Conservation (phyloP, 2,329 filamentous ascomycete genomes). For the Fusarium torulosum region DNA sequence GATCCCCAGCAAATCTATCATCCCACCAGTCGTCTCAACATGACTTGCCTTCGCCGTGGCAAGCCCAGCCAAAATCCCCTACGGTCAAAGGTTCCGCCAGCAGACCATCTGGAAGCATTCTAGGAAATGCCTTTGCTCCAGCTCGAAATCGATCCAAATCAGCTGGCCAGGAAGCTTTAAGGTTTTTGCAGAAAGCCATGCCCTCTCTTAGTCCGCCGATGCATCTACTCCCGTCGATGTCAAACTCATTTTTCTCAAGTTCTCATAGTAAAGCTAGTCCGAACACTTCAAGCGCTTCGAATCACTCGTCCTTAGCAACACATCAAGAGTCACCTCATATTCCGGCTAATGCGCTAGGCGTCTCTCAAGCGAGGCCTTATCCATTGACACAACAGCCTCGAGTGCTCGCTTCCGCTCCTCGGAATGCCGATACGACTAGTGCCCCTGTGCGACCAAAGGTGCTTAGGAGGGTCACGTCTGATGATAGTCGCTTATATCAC, state of each 20-base stretch:
- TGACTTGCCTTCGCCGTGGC: constrained; percentile 50
- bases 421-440: constrained; percentile 3
- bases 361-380: constrained; percentile 27
- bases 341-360: constrained; percentile 8
- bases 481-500: constrained; percentile 83
- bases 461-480: constrained; percentile 58
- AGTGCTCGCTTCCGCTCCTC: constrained; percentile 10
- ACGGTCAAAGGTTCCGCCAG: constrained; percentile 34
- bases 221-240: constrained; percentile 58
- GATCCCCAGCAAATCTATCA: constrained; percentile 12
- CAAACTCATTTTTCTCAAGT: constrained; percentile 56
- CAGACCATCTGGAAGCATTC: constrained; percentile 49
- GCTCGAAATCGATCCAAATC: constrained; percentile 66
- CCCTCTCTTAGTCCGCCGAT: constrained; percentile 60
- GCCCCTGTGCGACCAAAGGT: constrained; percentile 44
- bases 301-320: constrained; percentile 18
- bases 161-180: constrained; percentile 68
- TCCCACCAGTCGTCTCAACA: constrained; percentile 14
- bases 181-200: constrained; percentile 67
- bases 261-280: constrained; percentile 49
- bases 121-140: constrained; percentile 62
- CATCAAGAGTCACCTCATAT: constrained; percentile 11
- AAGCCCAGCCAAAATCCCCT: constrained; percentile 42
- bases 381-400: constrained; percentile 27
- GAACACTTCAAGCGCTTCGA: constrained; percentile 7